A percentile compares a stretch with the other conserved stretches of the same genome.
Evolutionary conservation across 768 basidiomycete genomes (phyloP).

Genomic region (Boletus edulis): DNA sequence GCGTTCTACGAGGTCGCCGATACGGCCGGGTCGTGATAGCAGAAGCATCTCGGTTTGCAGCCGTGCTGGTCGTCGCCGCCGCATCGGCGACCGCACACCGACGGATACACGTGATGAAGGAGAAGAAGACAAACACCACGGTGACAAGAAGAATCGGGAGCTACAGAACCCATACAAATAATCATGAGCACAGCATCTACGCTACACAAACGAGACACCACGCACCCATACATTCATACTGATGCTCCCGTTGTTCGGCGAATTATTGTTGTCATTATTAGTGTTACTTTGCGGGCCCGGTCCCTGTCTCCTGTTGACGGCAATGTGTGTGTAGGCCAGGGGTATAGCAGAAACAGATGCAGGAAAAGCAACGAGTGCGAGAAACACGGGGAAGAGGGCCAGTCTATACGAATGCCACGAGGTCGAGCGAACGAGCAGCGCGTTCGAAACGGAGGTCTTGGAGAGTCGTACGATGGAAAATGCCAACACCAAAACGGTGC

Average conservation of each 20-base stretch:
- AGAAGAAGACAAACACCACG: constrained; percentile 19
- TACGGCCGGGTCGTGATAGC: constrained; percentile 5
- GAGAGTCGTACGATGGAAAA: background rate
- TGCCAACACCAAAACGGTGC: background rate
- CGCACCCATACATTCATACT: constrained; percentile 27
- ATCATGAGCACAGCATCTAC: background rate
- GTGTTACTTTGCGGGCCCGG: background rate
- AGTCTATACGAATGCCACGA: background rate
- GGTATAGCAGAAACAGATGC: constrained; percentile 10
- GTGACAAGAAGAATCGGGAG: constrained; percentile 28
- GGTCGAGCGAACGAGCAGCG: background rate
- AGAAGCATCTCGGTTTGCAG: background rate
- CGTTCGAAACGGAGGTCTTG: background rate
- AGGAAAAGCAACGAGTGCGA: constrained; percentile 3
- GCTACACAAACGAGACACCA: background rate
- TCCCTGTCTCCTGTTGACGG: background rate
- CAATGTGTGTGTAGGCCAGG: background rate
- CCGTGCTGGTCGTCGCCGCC: background rate
- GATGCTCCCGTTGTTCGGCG: constrained; percentile 3
- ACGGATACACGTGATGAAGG: constrained; percentile 22
- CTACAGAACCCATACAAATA: constrained; percentile 3
- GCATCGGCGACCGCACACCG: constrained; percentile 9
- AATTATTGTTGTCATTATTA: background rate
- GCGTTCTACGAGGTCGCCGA: constrained; percentile 53
- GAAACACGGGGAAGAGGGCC: background rate